Percentiles rank a stretch among this genome's conserved stretches.
Conservation (phyloP, 2,329 filamentous ascomycete genomes). For the Colletotrichum truncatum region DNA sequence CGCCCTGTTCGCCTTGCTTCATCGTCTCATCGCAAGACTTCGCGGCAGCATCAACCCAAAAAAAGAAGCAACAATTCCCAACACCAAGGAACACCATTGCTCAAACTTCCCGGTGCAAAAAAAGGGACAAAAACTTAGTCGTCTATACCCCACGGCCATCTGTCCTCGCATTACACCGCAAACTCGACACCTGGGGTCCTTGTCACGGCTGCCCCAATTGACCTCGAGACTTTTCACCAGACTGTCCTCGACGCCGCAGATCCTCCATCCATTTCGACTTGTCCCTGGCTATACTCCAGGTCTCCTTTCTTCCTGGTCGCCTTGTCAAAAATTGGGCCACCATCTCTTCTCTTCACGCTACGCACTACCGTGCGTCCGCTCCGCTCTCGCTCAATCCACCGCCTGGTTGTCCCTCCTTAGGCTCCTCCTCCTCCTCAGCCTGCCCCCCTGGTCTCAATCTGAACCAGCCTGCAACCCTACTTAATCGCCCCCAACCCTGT, state of each 20-base stretch:
- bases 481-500: slow-evolving; percentile 53
- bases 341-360: slow-evolving; percentile 21
- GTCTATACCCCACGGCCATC: slow-evolving; percentile 13
- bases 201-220: slow-evolving; percentile 24
- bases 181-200: slow-evolving; percentile 20
- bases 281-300: slow-evolving; percentile 24
- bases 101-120: neutral
- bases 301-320: slow-evolving; percentile 26
- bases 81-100: neutral
- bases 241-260: slow-evolving; percentile 23
- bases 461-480: slow-evolving; percentile 49
- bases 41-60: neutral
- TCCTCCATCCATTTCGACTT: slow-evolving; percentile 25
- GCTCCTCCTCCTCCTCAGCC: slow-evolving; percentile 42
- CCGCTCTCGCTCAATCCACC: slow-evolving; percentile 19
- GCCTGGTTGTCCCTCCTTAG: slow-evolving; percentile 18
- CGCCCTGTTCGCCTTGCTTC: slow-evolving; percentile 15
- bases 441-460: slow-evolving; percentile 38
- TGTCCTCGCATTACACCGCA: slow-evolving; percentile 13
- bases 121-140: neutral
- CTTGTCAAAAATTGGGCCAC: slow-evolving; percentile 30
- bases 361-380: slow-evolving; percentile 24
- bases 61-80: slow-evolving; percentile 4
- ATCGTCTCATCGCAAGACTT: neutral
- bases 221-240: slow-evolving; percentile 29